Base-by-base conservation (phyloP, 139 green algal species). In the Picochlorum sp. region DNA sequence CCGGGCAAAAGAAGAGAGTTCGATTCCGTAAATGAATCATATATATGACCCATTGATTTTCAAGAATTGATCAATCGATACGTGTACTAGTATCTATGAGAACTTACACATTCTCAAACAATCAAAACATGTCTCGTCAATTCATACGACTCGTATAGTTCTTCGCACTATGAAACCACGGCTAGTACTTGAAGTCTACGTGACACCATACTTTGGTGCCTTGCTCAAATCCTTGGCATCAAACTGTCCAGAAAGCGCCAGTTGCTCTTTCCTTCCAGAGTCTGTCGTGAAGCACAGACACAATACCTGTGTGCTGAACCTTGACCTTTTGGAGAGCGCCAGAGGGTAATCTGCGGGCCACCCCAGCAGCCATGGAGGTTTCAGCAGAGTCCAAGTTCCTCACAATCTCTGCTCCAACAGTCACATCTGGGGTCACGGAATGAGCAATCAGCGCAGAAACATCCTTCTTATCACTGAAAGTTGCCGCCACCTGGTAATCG, bases 161-260 rank as follows among this genome's bases (percentile, higher is more conserved):
- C 47, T 26, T 54, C n/a, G 47, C 47, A 54, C n/a, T 21, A 54
- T 59, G 13, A 34, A 30, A 37, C 51, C 20, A 18, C 1, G 15
- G 16, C 72, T 68, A 79, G 54, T 79, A 77, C 67, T 73, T 78
- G 37, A 84, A 23, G 63, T 77, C 60, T 47, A 80, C 62, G 10
- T 57, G 20, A 83, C 62, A 55, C 78, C 75, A 37, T 77, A 60
- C 69, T 81, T 84, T 62, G 79, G 79, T n/a, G 65, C 18, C 52
- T 66, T 63, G 23, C 73, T 49, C 15, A 76, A 60, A 72, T 85
- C 61, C 45, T 66, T 67, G 14, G 73, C 71, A 52, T 79, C 49
- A 49, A 85, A 75, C 59, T 79, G 66, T 26, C 56, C 63, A 57
- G 59, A 70, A 14, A 79, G 11, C 18, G 66, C 66, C 30, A 85